Percentiles rank a stretch among this genome's conserved stretches.
Evolutionary conservation across 441 rosid genomes (phyloP).

Genomic region (Gossypium schwendimanii): DNA sequence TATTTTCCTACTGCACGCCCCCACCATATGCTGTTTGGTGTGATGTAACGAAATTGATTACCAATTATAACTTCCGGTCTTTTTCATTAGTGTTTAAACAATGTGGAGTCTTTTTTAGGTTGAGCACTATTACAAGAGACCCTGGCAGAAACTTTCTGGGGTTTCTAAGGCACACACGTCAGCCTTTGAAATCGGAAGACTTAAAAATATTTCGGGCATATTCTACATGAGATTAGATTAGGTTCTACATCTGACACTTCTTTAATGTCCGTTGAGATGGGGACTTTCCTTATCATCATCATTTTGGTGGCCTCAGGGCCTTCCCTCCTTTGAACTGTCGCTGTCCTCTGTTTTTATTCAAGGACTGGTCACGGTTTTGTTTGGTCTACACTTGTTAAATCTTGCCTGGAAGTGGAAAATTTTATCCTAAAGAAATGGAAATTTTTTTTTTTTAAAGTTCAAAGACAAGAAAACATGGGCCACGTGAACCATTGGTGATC

Average conservation of each 20-base stretch:
- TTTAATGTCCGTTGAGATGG: neutral
- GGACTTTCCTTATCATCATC: slow-evolving; percentile 3
- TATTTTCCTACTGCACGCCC: neutral
- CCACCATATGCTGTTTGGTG: neutral
- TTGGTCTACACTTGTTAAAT: slow-evolving; percentile 14
- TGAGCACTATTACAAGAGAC: neutral
- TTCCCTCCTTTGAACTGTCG: slow-evolving; percentile 9
- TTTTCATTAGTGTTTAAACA: neutral
- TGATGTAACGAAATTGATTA: neutral
- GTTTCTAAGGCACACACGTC: neutral
- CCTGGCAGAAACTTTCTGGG: neutral
- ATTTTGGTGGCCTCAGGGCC: slow-evolving; percentile 4
- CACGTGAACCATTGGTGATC: slow-evolving; percentile 54
- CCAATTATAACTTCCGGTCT: neutral
- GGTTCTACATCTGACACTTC: neutral
- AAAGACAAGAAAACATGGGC: slow-evolving; percentile 23
- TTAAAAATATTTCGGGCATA: neutral
- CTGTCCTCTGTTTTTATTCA: slow-evolving; percentile 15
- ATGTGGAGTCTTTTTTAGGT: neutral
- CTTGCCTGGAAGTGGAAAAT: neutral
- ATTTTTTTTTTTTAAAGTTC: slow-evolving; percentile 1
- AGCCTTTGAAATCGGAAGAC: neutral
- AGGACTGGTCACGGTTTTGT: slow-evolving; percentile 31
- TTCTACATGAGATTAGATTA: slow-evolving; percentile 7
- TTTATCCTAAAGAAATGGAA: neutral